Conservation (phyloP, 2,329 filamentous ascomycete species). For the Huntiella bhutanensis region DNA sequence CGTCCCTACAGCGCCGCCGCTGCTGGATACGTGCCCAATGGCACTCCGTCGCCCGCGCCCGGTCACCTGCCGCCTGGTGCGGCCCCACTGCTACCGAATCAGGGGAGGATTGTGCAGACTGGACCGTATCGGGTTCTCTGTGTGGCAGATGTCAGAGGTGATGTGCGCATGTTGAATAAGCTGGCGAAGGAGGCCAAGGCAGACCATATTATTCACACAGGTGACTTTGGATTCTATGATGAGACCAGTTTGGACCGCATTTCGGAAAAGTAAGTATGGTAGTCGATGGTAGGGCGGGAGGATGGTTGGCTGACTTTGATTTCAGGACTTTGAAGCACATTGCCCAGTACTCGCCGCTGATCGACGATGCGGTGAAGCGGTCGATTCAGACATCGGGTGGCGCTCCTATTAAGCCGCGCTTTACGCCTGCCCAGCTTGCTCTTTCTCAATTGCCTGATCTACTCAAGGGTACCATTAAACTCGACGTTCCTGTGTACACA, state of each 20-base stretch:
- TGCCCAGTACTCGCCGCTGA: slow-evolving; percentile 90
- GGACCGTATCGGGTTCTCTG: slow-evolving; percentile 49
- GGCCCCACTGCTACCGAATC: slow-evolving; percentile 46
- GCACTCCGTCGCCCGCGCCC: slow-evolving; percentile 20
- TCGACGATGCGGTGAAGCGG: slow-evolving; percentile 59
- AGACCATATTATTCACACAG: slow-evolving; percentile 95
- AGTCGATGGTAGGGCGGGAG: too few species aligned
- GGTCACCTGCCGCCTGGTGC: slow-evolving; percentile 30
- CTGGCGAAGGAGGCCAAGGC: slow-evolving; percentile 86
- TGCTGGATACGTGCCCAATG: slow-evolving; percentile 43
- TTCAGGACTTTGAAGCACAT: slow-evolving; percentile 91
- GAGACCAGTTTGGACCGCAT: slow-evolving; percentile 89
- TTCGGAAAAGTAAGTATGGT: slow-evolving; percentile 73
- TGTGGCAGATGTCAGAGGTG: slow-evolving; percentile 61
- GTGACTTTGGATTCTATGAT: slow-evolving; percentile 98
- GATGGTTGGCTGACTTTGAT: background rate
- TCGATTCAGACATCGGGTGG: slow-evolving; percentile 45
- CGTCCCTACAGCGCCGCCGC: slow-evolving; percentile 28
- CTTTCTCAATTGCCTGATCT: slow-evolving; percentile 85
- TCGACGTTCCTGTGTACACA: slow-evolving; percentile 94
- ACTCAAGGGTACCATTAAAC: slow-evolving; percentile 68
- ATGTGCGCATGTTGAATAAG: slow-evolving; percentile 86
- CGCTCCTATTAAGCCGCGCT: slow-evolving; percentile 71
- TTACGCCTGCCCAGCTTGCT: slow-evolving; percentile 61
- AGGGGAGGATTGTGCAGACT: slow-evolving; percentile 46